A percentile compares a stretch with the other conserved stretches of the same genome.
phyloP scores from a whole-genome alignment of 805 yeast species.

The Suhomyces kilbournensis region DNA sequence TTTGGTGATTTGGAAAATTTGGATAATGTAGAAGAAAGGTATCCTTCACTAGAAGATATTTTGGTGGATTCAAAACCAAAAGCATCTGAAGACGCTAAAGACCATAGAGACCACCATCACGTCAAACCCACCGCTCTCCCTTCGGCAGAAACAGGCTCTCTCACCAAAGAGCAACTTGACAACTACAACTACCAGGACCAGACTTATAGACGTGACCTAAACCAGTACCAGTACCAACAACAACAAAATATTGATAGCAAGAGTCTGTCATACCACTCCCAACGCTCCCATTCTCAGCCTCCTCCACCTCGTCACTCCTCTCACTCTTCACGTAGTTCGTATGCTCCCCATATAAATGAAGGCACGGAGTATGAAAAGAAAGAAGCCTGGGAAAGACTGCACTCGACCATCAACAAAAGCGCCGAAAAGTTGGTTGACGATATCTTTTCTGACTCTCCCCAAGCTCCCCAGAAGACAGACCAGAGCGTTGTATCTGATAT shows the following conservation, averaged over 20 bases:
- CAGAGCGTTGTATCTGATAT: constrained; percentile 19
- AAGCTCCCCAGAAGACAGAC: constrained; percentile 9
- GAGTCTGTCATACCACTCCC: background rate
- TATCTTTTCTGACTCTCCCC: constrained; percentile 28
- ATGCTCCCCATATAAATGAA: constrained; percentile 1
- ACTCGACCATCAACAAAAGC: constrained; percentile 22
- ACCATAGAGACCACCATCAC: constrained; percentile 5
- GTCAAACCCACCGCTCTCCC: constrained; percentile 14
- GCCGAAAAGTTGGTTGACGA: constrained; percentile 41
- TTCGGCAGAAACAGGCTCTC: constrained; percentile 11
- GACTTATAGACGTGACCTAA: constrained; percentile 17
- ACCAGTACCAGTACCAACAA: constrained; percentile 2
- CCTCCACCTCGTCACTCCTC: background rate
- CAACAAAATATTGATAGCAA: constrained; percentile 4
- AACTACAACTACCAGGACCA: constrained; percentile 21
- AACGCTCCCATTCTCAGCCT: background rate
- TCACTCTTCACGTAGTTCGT: background rate
- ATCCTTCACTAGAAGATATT: constrained; percentile 44
- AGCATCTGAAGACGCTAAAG: background rate
- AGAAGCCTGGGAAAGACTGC: constrained; percentile 38
- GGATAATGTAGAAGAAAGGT: constrained; percentile 49
- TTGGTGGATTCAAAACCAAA: constrained; percentile 1
- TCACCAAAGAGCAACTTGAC: constrained; percentile 21
- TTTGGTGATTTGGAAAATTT: constrained; percentile 38
- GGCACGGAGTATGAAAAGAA: constrained; percentile 22